A percentile compares a stretch with the other conserved stretches of the same genome.
Evolutionary conservation across 176 grass and related monocot genomes (phyloP).

Genomic region (Oryza australiensis): DNA sequence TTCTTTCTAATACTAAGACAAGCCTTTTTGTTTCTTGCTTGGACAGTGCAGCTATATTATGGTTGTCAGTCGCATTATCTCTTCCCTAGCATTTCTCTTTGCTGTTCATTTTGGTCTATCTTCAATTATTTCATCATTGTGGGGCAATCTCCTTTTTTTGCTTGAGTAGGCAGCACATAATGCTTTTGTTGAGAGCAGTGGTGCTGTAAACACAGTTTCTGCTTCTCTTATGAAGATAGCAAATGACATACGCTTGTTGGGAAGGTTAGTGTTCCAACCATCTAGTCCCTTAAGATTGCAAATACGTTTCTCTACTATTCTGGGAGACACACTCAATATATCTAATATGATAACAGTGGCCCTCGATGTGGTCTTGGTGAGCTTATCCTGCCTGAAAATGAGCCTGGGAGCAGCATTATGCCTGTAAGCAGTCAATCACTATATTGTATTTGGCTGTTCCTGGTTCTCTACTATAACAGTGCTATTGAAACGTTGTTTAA

Average conservation of each 20-base stretch:
- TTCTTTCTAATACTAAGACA: constrained; percentile 18
- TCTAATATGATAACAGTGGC: constrained; percentile 54
- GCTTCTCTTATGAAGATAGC: constrained; percentile 98
- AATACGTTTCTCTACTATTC: background rate
- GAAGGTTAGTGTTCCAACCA: constrained; percentile 55
- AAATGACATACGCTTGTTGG: constrained; percentile 93
- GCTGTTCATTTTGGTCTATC: background rate
- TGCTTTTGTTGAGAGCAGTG: constrained; percentile 97
- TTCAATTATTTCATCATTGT: background rate
- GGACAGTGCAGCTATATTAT: background rate
- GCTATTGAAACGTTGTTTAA: background rate
- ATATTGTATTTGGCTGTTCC: constrained; percentile 27
- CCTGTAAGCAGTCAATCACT: constrained; percentile 55
- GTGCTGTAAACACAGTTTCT: constrained; percentile 83
- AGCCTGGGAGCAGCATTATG: constrained; percentile 99
- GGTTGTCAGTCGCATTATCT: background rate
- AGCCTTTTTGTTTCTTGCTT: background rate
- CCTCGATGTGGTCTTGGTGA: constrained; percentile 97
- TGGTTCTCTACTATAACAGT: background rate
- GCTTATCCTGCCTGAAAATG: constrained; percentile 97
- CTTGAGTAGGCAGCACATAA: constrained; percentile 80
- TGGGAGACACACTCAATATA: constrained; percentile 27
- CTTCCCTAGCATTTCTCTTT: background rate
- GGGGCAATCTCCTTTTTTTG: constrained; percentile 8
- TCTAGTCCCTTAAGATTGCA: background rate